These are phyloP conservation scores for Tulasnella sp. DNA, from an alignment of 768 basidiomycete genomes.

Conservation along the genomic window DNA sequence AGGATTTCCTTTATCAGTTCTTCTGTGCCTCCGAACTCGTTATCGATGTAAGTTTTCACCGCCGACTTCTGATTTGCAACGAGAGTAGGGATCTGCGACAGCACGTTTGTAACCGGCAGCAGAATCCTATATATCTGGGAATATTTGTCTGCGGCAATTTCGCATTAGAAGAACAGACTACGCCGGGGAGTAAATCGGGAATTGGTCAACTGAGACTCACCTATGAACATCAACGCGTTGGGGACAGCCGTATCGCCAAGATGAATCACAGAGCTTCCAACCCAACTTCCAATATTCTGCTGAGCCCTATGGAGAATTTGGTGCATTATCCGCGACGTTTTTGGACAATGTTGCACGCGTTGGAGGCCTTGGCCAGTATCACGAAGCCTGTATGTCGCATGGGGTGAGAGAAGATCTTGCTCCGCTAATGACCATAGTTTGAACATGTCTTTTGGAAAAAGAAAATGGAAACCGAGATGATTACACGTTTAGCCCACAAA, in stretches of 20 bases:
- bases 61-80: conserved; percentile 46
- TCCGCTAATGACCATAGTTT: conserved; percentile 73
- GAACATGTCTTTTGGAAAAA: conserved; percentile 67
- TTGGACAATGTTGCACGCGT: conserved; percentile 74
- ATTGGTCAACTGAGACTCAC: conserved; percentile 21
- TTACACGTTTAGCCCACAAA: neutral
- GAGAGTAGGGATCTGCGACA: conserved; percentile 56
- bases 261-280: conserved; percentile 77
- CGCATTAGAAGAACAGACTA: neutral
- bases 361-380: conserved; percentile 88
- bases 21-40: conserved; percentile 68
- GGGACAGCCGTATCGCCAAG: conserved; percentile 65
- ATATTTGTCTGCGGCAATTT: conserved; percentile 49
- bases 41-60: conserved; percentile 59
- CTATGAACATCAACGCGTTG: conserved; percentile 78
- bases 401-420: conserved; percentile 67
- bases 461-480: neutral
- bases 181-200: neutral
- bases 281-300: conserved; percentile 66
- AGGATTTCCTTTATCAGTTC: conserved; percentile 57
- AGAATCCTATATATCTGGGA: conserved; percentile 86
- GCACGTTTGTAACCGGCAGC: conserved; percentile 71
- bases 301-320: conserved; percentile 74
- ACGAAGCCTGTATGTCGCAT: conserved; percentile 59
- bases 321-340: conserved; percentile 86